A percentile compares a stretch with the other conserved stretches of the same genome.
Evolutionary conservation across 78 protist species (phyloP).

Genomic region (Planoprotostelium fungivorum): DNA sequence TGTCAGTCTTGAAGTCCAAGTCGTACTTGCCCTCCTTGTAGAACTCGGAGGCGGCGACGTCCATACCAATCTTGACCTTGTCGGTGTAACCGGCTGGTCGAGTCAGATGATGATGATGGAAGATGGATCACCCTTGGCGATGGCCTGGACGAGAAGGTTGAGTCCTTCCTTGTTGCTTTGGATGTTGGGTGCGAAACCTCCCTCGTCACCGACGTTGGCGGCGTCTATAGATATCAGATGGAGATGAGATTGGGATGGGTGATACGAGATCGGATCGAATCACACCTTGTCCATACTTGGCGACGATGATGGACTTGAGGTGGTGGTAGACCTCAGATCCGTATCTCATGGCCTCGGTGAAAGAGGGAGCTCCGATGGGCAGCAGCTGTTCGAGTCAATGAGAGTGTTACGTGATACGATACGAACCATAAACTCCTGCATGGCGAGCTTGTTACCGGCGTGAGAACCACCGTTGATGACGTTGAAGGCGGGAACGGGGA

Average conservation of each 20-base stretch:
- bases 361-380: slow-evolving; percentile 86
- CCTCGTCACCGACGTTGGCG: slow-evolving; percentile 99
- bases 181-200: slow-evolving; percentile 99
- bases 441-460: slow-evolving; percentile 96
- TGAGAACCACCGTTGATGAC: slow-evolving; percentile 99
- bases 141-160: slow-evolving; percentile 85
- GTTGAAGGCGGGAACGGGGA: slow-evolving; percentile 97
- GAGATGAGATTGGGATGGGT: neutral
- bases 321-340: slow-evolving; percentile 97
- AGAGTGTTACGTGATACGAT: slow-evolving; percentile 86
- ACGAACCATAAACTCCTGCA: slow-evolving; percentile 96
- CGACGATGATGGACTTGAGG: slow-evolving; percentile 84
- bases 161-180: slow-evolving; percentile 91
- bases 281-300: slow-evolving; percentile 67
- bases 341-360: slow-evolving; percentile 92
- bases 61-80: slow-evolving; percentile 86
- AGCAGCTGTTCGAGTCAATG: slow-evolving; percentile 46
- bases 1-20: slow-evolving; percentile 91
- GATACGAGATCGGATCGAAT: neutral
- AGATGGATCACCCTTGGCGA: slow-evolving; percentile 41
- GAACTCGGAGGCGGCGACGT: slow-evolving; percentile 98
- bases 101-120: neutral
- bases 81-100: slow-evolving; percentile 92
- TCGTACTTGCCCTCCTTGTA: slow-evolving; percentile 86
- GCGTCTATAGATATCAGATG: slow-evolving; percentile 23